Evolutionary conservation across 306 rosid genomes (phyloP), one percentile per base, ranked within the genome.

Genomic region (Mucuna pruriens): DNA sequence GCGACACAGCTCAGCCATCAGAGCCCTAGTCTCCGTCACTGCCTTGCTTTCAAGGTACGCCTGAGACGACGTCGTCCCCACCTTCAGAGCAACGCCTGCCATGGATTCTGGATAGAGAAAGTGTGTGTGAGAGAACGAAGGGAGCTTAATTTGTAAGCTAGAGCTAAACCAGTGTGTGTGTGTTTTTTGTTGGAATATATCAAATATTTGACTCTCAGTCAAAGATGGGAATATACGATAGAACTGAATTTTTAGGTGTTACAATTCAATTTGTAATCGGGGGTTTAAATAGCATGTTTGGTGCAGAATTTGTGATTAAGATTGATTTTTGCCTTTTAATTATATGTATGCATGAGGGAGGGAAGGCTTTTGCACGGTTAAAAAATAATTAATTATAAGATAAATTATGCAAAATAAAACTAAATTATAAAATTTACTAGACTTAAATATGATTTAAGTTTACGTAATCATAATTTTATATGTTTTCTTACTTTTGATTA

Each of bases 1-100:
- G 77, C 99, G 98, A 88, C 99, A 91, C 0, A 95, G 97, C 48
- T 95, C 97, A 4, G 98, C 88, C 82, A 91, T 83, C 73, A 93
- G 87, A 81, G 55, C 86, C 85, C 71, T 89, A 0, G 99, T 93
- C 39, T 95, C 99, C 74, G 78, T 87, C 85, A 91, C 94, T 36
- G 86, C 87, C 58, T 85, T 88, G 76, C 93, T 68, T 52, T 88
- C 94, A 29, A 95, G 82, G 76, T 93, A 93, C 12, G 92, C 92
- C 83, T 87, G 95, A 74, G 95, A 82, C 16, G 87, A 82, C 31
- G 88, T 48, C 68, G 87, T 78, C 19, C 85, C 92, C 33, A 65
- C 19, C 82, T 82, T 89, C 80, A 85, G 10, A 15, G 84, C 86
- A 60, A 81, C 80, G 40, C 85, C 83, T 0, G 87, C 90, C 84